Conservation (phyloP, 2,329 filamentous ascomycete species). For the Drechslera avenae region DNA sequence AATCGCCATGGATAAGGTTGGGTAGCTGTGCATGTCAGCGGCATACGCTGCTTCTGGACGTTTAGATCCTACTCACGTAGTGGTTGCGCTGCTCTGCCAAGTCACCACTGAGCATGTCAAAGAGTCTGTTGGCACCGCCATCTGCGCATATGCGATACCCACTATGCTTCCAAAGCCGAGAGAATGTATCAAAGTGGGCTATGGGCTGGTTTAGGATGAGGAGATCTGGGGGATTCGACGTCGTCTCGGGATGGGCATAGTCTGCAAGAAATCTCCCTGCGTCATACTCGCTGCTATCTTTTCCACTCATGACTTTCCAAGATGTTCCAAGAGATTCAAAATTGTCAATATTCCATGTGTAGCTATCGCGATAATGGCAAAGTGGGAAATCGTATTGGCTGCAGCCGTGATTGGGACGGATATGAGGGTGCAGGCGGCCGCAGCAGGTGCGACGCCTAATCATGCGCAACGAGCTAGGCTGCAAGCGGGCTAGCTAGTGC, state of each 20-base stretch:
- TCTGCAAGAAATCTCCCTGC: constrained; percentile 38
- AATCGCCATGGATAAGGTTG: constrained; percentile 80
- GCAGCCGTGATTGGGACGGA: neutral
- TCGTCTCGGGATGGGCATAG: constrained; percentile 21
- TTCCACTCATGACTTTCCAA: constrained; percentile 17
- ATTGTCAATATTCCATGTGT: neutral
- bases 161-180: constrained; percentile 58
- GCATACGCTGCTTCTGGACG: neutral
- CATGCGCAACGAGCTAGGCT: constrained; percentile 12
- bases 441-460: constrained; percentile 9
- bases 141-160: constrained; percentile 79
- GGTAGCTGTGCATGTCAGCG: constrained; percentile 41
- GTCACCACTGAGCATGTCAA: constrained; percentile 53
- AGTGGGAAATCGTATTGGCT: constrained; percentile 3
- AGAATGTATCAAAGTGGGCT: constrained; percentile 56
- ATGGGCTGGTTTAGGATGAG: constrained; percentile 54
- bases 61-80: constrained; percentile 36
- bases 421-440: neutral
- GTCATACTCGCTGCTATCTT: constrained; percentile 21
- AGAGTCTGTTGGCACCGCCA: constrained; percentile 83
- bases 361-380: constrained; percentile 1
- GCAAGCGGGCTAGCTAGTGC: constrained; percentile 5
- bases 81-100: constrained; percentile 26
- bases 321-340: neutral
- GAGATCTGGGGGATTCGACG: constrained; percentile 40